Base-by-base conservation (phyloP, 768 basidiomycete species). In the Suillus occidentalis region DNA sequence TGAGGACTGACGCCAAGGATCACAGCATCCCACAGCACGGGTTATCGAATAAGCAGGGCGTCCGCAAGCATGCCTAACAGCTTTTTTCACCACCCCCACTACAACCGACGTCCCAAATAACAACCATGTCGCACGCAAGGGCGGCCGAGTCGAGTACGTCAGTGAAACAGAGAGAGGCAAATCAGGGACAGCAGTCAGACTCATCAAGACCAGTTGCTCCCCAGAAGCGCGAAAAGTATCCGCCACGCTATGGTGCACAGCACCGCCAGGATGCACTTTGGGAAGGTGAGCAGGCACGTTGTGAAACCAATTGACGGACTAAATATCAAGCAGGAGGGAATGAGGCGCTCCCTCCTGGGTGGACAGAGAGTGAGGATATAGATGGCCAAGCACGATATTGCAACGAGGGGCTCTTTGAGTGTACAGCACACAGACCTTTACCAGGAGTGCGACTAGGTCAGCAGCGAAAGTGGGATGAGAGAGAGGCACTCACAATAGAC, bases 241-340 rank as follows among this genome's bases (percentile, higher is more conserved):
- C 22, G 9, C 37, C 37, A 25, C 56, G 8, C 3, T 57, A 57
- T 59, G 40, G 40, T 7, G 58, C 58, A 12, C 58, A 59, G 40
- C 58, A 59, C 18, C 22, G 25, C 25, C 58, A 20, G 58, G 39
- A 59, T 59, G 58, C 58, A 28, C 39, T 42, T 28, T 59, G 39
- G 58, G 18, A 59, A 59, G 57, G 58, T 59, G 25, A 59, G 58
- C 18, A 0, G 42, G 0, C 6, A 6, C 3, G 3, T 7, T 4
- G 6, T 31, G 39, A 42, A 20, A 7, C 12, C 1, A 6, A 25
- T 6, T 42, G 3, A 59, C 10, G 0, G 6, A 42, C 18, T 59
- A 25, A 42, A 42, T 18, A 4, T 12, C 2, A n/a, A 20, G 18
- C 16, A 59, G 39, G 58, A 18, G 58, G 25, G 18, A 59, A 59